Evolutionary conservation across 208 protist genomes (phyloP).

Genomic region (Acanthamoeba triangularis): DNA sequence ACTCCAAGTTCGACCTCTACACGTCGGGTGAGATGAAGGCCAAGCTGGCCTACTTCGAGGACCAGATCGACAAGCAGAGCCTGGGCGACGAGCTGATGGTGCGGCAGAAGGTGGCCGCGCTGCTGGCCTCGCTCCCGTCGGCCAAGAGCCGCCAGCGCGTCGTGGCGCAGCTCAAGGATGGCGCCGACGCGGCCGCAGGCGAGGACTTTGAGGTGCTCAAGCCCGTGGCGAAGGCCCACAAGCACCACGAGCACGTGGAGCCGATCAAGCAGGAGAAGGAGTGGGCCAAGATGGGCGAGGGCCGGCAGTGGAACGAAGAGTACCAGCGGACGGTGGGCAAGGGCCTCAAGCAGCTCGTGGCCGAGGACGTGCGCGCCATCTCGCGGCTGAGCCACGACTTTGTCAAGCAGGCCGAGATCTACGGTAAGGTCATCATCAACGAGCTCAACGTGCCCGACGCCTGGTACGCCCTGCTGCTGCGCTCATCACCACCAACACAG

Average conservation of each 20-base stretch:
- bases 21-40: neutral
- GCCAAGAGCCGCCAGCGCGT: neutral
- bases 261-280: neutral
- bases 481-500: neutral
- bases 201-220: neutral
- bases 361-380: neutral
- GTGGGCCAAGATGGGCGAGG: neutral
- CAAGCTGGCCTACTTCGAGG: neutral
- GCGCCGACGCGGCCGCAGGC: no score
- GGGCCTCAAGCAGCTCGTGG: neutral
- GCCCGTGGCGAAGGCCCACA: neutral
- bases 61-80: neutral
- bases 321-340: neutral
- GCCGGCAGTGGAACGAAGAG: conserved; percentile 13
- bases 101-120: neutral
- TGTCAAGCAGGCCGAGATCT: conserved; percentile 40
- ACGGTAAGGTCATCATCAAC: conserved; percentile 65
- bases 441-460: conserved; percentile 11
- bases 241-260: neutral
- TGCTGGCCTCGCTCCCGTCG: neutral
- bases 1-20: neutral
- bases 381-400: conserved; percentile 46
- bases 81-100: neutral
- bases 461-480: neutral
- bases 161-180: neutral